These are phyloP conservation scores for Xylaria sp. DNA, from an alignment of 495 filamentous ascomycete genomes.

Conservation along the genomic window DNA sequence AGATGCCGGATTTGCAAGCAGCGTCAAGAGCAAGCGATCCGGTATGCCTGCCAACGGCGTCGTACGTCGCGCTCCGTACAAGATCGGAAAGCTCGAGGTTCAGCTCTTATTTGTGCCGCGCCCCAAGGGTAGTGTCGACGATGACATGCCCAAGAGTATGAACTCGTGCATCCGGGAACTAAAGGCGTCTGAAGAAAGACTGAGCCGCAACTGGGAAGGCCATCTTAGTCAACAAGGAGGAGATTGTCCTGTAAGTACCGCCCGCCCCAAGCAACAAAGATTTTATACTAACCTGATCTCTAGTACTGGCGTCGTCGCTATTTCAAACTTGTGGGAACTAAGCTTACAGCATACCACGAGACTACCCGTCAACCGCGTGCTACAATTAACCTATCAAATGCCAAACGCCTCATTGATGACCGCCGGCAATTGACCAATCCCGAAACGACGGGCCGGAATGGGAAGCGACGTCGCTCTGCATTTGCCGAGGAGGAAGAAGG, in stretches of 20 bases:
- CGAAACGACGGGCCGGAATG: constrained; percentile 74
- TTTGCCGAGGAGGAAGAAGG: constrained; percentile 99
- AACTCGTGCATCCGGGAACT: constrained; percentile 91
- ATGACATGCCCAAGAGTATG: constrained; percentile 99
- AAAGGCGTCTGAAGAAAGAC: constrained; percentile 79
- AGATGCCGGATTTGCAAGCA: constrained; percentile 68
- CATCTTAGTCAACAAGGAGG: constrained; percentile 94
- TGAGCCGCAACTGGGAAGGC: constrained; percentile 80
- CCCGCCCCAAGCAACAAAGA: neutral
- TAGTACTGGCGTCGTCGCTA: constrained; percentile 97
- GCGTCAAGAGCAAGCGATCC: constrained; percentile 86
- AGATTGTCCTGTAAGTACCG: constrained; percentile 87
- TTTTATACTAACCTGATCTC: constrained; percentile 1
- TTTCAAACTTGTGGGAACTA: constrained; percentile 91
- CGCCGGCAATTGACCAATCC: constrained; percentile 80
- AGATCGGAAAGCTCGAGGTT: constrained; percentile 89
- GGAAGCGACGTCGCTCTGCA: constrained; percentile 85
- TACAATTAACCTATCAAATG: constrained; percentile 95
- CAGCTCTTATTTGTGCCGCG: constrained; percentile 94
- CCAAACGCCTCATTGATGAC: constrained; percentile 92
- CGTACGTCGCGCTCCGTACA: constrained; percentile 81
- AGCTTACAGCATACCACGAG: constrained; percentile 95
- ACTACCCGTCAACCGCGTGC: constrained; percentile 92
- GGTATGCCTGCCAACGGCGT: constrained; percentile 61
- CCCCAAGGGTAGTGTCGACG: constrained; percentile 85